phyloP scores from a whole-genome alignment of 495 filamentous ascomycete species.

The Aspergillus olivimuriae region DNA sequence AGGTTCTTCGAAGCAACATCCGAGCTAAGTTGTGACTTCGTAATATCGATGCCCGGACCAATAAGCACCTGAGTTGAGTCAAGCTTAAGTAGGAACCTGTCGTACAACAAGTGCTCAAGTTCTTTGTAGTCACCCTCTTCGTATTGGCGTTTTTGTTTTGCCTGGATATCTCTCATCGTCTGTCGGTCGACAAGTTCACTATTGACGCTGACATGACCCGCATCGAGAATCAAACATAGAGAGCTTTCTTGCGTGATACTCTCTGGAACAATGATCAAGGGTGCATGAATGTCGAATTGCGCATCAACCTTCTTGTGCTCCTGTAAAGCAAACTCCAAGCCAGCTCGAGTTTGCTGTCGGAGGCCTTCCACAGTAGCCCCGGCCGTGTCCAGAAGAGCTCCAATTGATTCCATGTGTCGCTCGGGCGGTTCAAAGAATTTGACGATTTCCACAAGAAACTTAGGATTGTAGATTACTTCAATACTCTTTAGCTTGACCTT shows the following conservation, averaged over 20 bases:
- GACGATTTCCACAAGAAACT: slow-evolving; percentile 79
- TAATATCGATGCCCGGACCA: slow-evolving; percentile 86
- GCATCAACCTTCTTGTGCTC: slow-evolving; percentile 98
- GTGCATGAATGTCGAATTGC: slow-evolving; percentile 90
- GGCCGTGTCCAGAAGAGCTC: slow-evolving; percentile 86
- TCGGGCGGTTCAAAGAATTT: slow-evolving; percentile 95
- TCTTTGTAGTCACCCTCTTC: slow-evolving; percentile 82
- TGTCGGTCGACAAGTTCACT: slow-evolving; percentile 89
- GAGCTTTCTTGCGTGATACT: slow-evolving; percentile 74
- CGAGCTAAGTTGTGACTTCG: slow-evolving; percentile 72
- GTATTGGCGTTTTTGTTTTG: slow-evolving; percentile 82
- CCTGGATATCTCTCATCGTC: slow-evolving; percentile 80
- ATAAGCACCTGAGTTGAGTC: slow-evolving; percentile 93
- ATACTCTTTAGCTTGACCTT: slow-evolving; percentile 90
- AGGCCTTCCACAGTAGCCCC: slow-evolving; percentile 92
- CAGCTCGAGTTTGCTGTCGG: slow-evolving; percentile 89
- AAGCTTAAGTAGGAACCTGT: slow-evolving; percentile 86
- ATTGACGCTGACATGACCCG: slow-evolving; percentile 88
- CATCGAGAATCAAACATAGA: slow-evolving; percentile 88
- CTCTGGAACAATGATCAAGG: slow-evolving; percentile 92
- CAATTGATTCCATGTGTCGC: slow-evolving; percentile 96
- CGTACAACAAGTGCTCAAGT: slow-evolving; percentile 89
- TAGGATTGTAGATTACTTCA: slow-evolving; percentile 95
- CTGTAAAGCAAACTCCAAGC: slow-evolving; percentile 89
- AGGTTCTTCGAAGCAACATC: slow-evolving; percentile 65